Percentiles rank a stretch among this genome's conserved stretches.
These are phyloP conservation scores for Xerophyta viscosa DNA, from an alignment of 106 monocot species.

Conservation along the genomic window DNA sequence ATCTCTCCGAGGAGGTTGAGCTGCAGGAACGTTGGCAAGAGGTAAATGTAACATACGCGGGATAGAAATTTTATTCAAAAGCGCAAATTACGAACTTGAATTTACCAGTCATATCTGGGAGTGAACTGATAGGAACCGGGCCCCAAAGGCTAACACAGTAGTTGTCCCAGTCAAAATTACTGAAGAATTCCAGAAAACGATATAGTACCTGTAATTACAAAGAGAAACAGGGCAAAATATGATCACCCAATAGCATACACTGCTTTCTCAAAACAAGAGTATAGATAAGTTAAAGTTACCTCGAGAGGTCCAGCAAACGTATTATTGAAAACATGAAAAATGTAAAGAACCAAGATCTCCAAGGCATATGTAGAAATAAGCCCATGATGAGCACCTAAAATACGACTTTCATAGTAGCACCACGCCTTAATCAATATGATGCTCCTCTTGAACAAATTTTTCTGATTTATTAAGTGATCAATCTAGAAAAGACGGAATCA, in stretches of 20 bases:
- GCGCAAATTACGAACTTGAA: neutral
- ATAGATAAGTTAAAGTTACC: constrained; percentile 48
- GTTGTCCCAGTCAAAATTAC: constrained; percentile 97
- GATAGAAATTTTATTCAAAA: neutral
- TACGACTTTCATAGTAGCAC: constrained; percentile 25
- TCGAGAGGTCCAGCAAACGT: constrained; percentile 93
- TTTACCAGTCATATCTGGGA: constrained; percentile 55
- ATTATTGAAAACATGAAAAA: constrained; percentile 93
- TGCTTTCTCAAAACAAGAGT: no score
- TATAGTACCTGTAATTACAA: constrained; percentile 62
- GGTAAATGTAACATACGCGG: no score
- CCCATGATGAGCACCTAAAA: constrained; percentile 95
- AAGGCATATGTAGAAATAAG: constrained; percentile 97
- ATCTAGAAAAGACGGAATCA: constrained; percentile 31
- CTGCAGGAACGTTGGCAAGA: constrained; percentile 18
- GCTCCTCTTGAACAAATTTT: constrained; percentile 92
- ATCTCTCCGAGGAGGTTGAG: constrained; percentile 52
- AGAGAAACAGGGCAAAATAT: neutral
- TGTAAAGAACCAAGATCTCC: constrained; percentile 93
- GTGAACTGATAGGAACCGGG: constrained; percentile 53
- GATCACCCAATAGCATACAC: neutral
- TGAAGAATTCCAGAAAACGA: constrained; percentile 97
- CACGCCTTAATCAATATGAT: constrained; percentile 40
- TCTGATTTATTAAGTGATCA: constrained; percentile 60
- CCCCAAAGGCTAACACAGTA: constrained; percentile 88